Conservation (phyloP, 441 rosid species). For the Dalechampia spathulata region DNA sequence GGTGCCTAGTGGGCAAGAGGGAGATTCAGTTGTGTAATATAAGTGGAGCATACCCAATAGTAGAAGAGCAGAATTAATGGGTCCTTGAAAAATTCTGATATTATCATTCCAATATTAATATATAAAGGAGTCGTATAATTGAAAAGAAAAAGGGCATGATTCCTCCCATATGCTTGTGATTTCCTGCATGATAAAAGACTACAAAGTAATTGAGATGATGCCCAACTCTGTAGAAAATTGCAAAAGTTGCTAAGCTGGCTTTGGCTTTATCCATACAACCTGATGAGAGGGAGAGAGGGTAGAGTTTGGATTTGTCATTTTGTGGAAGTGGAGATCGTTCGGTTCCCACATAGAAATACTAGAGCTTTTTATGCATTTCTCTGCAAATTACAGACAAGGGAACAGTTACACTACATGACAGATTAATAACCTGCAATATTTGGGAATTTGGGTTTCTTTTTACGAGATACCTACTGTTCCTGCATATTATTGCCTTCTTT, state of each 20-base stretch:
- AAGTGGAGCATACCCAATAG: no score
- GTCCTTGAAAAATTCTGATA: no score
- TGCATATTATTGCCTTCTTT: neutral
- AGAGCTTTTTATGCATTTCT: neutral
- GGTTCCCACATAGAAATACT: neutral
- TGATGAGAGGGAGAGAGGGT: neutral
- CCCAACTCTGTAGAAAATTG: neutral
- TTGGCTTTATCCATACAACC: neutral
- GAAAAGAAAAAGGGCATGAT: no score
- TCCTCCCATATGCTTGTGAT: neutral
- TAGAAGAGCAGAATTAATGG: no score
- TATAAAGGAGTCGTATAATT: no score
- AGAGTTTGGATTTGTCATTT: neutral
- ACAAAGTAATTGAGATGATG: neutral
- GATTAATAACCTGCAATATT: neutral
- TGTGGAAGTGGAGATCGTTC: neutral
- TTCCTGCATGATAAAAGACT: neutral
- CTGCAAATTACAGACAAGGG: conserved; percentile 8
- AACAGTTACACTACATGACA: conserved; percentile 13
- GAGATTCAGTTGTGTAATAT: no score
- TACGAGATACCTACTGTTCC: neutral
- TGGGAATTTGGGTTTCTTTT: conserved; percentile 10
- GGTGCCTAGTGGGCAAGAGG: no score
- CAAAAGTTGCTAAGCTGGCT: neutral
- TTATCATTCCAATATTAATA: no score